phyloP scores from a whole-genome alignment of 805 yeast genomes.

The Nakazawaea wyomingensis region DNA sequence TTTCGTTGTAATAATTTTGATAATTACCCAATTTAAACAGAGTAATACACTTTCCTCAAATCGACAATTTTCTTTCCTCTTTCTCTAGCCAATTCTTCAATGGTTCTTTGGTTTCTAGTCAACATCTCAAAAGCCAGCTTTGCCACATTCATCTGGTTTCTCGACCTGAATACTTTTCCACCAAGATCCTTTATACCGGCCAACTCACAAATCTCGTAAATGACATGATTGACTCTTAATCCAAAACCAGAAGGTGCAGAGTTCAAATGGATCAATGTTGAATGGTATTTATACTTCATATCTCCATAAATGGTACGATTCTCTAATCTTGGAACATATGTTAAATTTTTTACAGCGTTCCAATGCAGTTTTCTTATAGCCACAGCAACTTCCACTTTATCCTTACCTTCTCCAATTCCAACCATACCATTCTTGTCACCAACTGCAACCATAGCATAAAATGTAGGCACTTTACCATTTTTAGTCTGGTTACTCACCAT shows the following conservation, averaged over 20 bases:
- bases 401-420: conserved; percentile 94
- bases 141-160: conserved; percentile 92
- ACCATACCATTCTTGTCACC: conserved; percentile 93
- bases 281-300: conserved; percentile 78
- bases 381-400: conserved; percentile 64
- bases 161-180: conserved; percentile 86
- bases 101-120: conserved; percentile 62
- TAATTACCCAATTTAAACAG: conserved; percentile 22
- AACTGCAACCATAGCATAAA: conserved; percentile 80
- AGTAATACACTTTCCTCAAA: conserved; percentile 83
- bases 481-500: conserved; percentile 88
- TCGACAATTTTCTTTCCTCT: conserved; percentile 96
- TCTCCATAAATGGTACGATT: conserved; percentile 87
- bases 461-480: conserved; percentile 82
- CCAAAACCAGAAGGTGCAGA: conserved; percentile 94
- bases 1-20: neutral
- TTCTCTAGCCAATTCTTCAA: conserved; percentile 82
- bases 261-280: conserved; percentile 74
- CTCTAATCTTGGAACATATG: conserved; percentile 80
- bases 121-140: conserved; percentile 87
- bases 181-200: conserved; percentile 92
- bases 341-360: conserved; percentile 86
- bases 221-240: conserved; percentile 81
- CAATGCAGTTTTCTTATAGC: conserved; percentile 85
- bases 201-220: conserved; percentile 85